Evolutionary conservation across 768 basidiomycete species (phyloP).

Genomic region (Xanthoconium stramineum): DNA sequence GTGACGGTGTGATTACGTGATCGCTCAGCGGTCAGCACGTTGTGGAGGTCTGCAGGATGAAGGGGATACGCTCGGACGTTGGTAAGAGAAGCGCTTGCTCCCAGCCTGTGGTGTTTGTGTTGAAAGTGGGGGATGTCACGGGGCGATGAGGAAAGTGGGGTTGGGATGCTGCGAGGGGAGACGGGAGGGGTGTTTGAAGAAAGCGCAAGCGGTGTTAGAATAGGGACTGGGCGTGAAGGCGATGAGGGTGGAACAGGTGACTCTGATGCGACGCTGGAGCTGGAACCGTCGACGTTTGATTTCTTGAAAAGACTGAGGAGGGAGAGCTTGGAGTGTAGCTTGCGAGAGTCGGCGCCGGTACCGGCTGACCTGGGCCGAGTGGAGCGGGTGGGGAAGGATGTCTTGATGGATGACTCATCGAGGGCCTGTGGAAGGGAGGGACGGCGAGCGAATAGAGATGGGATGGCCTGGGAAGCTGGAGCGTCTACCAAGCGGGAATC

Average conservation of each 20-base stretch:
- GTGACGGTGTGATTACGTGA: constrained; percentile 37
- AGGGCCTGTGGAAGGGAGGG: constrained; percentile 67
- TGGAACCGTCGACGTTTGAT: constrained; percentile 37
- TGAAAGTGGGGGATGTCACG: constrained; percentile 22
- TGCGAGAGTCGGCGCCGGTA: constrained; percentile 56
- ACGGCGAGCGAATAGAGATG: constrained; percentile 43
- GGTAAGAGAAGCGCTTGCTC: constrained; percentile 21
- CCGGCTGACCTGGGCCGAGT: constrained; percentile 73
- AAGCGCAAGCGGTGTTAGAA: constrained; percentile 17
- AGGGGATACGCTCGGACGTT: constrained; percentile 31
- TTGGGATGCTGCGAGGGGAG: constrained; percentile 26
- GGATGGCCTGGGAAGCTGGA: not conserved
- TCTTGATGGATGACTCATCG: constrained; percentile 33
- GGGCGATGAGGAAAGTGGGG: constrained; percentile 29
- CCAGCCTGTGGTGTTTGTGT: constrained; percentile 21
- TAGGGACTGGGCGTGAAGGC: constrained; percentile 25
- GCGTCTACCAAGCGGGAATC: constrained; percentile 4
- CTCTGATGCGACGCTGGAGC: constrained; percentile 36
- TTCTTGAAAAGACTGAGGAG: constrained; percentile 74
- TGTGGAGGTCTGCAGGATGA: constrained; percentile 49
- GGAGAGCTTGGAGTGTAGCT: constrained; percentile 68
- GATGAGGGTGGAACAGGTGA: constrained; percentile 27
- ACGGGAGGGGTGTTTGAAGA: constrained; percentile 21
- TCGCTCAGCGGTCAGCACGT: constrained; percentile 35
- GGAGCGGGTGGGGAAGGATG: constrained; percentile 29